phyloP scores from a whole-genome alignment of 306 rosid species.

The Gillenia trifoliata region DNA sequence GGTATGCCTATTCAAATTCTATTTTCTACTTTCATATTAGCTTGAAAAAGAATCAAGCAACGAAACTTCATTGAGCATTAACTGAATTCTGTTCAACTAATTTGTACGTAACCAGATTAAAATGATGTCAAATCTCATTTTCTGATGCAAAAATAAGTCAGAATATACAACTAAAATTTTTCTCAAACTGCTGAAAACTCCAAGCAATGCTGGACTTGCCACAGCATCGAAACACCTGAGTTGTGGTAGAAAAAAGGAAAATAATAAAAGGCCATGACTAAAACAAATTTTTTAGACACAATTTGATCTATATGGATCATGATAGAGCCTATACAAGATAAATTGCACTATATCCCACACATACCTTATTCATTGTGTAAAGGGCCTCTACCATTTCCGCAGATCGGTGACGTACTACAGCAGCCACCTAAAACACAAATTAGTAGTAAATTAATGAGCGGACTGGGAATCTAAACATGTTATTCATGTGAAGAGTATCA shows the following conservation, averaged over 20 bases:
- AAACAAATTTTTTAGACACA: not conserved
- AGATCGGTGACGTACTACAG: conserved; percentile 62
- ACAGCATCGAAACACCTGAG: not conserved
- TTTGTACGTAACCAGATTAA: not conserved
- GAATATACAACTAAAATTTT: not conserved
- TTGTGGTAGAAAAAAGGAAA: not conserved
- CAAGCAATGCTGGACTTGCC: conserved; percentile 6
- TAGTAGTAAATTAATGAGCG: not conserved
- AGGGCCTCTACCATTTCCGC: conserved; percentile 90
- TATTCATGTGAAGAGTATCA: conserved; percentile 8
- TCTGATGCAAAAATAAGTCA: not conserved
- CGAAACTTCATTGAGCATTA: not conserved
- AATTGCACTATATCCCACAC: conserved; percentile 9
- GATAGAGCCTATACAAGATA: not conserved
- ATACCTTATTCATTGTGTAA: conserved; percentile 82
- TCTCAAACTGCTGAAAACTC: not conserved
- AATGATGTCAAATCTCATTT: not conserved
- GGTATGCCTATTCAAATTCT: not conserved
- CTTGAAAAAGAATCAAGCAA: not conserved
- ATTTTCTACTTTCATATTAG: not conserved
- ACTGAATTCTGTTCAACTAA: not conserved
- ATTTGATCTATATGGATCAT: not conserved
- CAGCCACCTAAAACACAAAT: conserved; percentile 55
- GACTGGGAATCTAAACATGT: not conserved
- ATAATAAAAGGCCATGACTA: not conserved